Conservation (phyloP, 2,329 filamentous ascomycete species). For the Aspergillus uvarum region DNA sequence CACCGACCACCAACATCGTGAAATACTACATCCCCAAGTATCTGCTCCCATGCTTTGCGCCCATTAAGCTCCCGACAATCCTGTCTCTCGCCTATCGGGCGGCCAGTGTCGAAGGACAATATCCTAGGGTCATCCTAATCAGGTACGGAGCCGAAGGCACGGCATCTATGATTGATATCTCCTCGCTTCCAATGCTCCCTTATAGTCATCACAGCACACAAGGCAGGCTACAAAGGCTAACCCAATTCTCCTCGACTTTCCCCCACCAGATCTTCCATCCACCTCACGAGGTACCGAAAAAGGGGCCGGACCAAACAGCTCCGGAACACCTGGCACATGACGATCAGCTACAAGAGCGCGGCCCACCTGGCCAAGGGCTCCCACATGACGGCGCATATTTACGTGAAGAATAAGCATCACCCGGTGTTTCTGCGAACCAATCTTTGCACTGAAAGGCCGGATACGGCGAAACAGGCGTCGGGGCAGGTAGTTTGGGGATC, state of each 20-base stretch:
- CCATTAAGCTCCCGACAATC: neutral
- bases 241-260: neutral
- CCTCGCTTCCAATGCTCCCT: neutral
- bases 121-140: neutral
- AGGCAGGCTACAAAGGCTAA: too few relatives aligned
- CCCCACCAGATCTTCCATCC: neutral
- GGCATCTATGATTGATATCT: neutral
- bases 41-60: neutral
- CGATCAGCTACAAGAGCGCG: neutral
- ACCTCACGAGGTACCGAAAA: neutral
- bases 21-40: neutral
- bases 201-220: too few relatives aligned
- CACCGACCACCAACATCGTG: neutral
- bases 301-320: neutral
- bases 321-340: neutral
- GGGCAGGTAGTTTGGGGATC: neutral
- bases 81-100: neutral
- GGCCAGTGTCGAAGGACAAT: neutral
- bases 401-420: neutral
- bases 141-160: neutral
- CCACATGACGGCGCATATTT: neutral
- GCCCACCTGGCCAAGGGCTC: neutral
- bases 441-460: neutral
- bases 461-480: neutral
- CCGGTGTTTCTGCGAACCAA: neutral